These are phyloP conservation scores for Eudorina sp. DNA, from an alignment of 139 green algal genomes.

Conservation along the genomic window DNA sequence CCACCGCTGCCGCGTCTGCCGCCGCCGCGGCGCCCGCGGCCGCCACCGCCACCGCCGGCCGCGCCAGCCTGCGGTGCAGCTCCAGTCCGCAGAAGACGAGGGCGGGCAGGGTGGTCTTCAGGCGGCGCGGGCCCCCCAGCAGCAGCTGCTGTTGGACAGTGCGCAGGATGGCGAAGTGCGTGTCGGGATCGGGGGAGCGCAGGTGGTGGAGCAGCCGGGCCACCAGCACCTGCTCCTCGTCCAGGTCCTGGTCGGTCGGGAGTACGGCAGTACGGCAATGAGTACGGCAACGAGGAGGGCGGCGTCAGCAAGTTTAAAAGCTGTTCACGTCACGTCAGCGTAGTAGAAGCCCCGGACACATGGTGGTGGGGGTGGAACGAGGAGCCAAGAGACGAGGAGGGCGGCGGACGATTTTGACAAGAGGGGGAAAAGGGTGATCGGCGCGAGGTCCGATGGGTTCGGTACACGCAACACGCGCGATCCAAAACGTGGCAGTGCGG, in stretches of 20 bases:
- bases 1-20: too few relatives aligned
- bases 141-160: slow-evolving; percentile 69
- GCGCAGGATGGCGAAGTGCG: slow-evolving; percentile 82
- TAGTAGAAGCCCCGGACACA: too few relatives aligned
- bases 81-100: slow-evolving; percentile 83
- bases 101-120: slow-evolving; percentile 85
- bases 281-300: too few relatives aligned
- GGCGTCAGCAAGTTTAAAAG: too few relatives aligned
- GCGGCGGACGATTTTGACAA: too few relatives aligned
- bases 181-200: slow-evolving; percentile 60
- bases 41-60: not conserved
- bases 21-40: not conserved
- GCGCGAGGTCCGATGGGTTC: too few relatives aligned
- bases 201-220: slow-evolving; percentile 93
- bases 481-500: too few relatives aligned
- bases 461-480: too few relatives aligned
- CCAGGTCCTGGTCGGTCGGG: slow-evolving; percentile 81
- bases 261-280: not conserved
- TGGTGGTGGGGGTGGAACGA: too few relatives aligned
- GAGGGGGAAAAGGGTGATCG: too few relatives aligned
- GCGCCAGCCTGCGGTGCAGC: slow-evolving; percentile 45
- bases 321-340: too few relatives aligned
- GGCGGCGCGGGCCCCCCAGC: slow-evolving; percentile 77
- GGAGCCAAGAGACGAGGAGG: too few relatives aligned
- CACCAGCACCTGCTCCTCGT: slow-evolving; percentile 92